A percentile compares a stretch with the other conserved stretches of the same genome.
Conservation (phyloP, 257 asterid species). For the Scutellaria barbata region DNA sequence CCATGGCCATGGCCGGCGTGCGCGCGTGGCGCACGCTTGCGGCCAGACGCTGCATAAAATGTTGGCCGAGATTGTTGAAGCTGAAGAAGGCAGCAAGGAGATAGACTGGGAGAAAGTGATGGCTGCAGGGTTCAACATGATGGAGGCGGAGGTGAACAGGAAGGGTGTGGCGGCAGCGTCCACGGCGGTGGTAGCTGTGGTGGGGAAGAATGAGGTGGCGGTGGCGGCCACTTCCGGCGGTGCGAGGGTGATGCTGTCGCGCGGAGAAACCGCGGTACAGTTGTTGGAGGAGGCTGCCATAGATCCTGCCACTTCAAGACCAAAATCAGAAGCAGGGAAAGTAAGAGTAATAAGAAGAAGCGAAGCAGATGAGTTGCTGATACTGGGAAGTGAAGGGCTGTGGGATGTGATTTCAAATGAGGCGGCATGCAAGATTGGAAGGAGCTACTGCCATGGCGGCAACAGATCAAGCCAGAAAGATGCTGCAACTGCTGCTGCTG, state of each 20-base stretch:
- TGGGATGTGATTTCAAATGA: constrained; percentile 69
- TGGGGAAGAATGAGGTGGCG: constrained; percentile 56
- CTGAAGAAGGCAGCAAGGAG: constrained; percentile 8
- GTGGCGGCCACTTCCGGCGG: constrained; percentile 72
- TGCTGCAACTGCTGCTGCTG: constrained; percentile 43
- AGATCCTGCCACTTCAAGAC: not conserved
- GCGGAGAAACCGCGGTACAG: constrained; percentile 55
- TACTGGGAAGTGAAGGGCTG: constrained; percentile 66
- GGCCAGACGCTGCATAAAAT: constrained; percentile 48
- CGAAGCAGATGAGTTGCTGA: constrained; percentile 53
- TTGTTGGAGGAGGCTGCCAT: constrained; percentile 57
- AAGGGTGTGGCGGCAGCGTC: constrained; percentile 52
- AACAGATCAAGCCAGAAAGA: not conserved
- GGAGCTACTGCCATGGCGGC: constrained; percentile 38
- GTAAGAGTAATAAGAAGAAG: constrained; percentile 41
- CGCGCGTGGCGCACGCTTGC: constrained; percentile 58
- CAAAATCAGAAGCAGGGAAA: not conserved
- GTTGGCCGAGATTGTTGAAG: constrained; percentile 31
- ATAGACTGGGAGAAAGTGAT: constrained; percentile 59
- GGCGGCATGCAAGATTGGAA: constrained; percentile 51
- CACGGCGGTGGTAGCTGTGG: constrained; percentile 62
- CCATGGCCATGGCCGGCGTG: constrained; percentile 66
- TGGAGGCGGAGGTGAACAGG: constrained; percentile 58
- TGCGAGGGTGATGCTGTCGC: constrained; percentile 63
- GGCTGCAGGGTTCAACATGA: constrained; percentile 48